Percentiles rank a stretch among this genome's conserved stretches.
phyloP scores from a whole-genome alignment of 75 land plant species.

The Pinus albicaulis region DNA sequence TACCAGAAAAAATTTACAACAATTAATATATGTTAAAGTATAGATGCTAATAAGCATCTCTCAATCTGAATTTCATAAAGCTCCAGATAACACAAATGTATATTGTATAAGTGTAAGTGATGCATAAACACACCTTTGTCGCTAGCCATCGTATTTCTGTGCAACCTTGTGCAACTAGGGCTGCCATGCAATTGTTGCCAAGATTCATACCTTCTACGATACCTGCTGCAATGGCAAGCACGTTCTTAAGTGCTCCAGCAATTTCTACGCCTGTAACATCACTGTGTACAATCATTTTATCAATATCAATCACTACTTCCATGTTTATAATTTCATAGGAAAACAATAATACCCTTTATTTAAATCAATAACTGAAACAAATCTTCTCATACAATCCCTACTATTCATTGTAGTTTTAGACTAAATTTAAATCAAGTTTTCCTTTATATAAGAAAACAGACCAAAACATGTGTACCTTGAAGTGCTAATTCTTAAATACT shows the following conservation, averaged over 20 bases:
- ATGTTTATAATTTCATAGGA: not conserved
- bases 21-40: too few relatives aligned
- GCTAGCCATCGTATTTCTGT: slow-evolving; percentile 94
- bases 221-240: slow-evolving; percentile 96
- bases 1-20: too few relatives aligned
- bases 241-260: slow-evolving; percentile 95
- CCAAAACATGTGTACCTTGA: slow-evolving; percentile 45
- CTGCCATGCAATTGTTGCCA: slow-evolving; percentile 96
- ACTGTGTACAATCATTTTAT: slow-evolving; percentile 24
- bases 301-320: not conserved
- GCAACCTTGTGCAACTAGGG: slow-evolving; percentile 94
- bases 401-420: too few relatives aligned
- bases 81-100: too few relatives aligned
- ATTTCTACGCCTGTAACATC: slow-evolving; percentile 97
- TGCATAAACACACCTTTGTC: slow-evolving; percentile 54
- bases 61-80: too few relatives aligned
- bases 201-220: slow-evolving; percentile 95
- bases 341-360: not conserved
- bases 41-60: too few relatives aligned
- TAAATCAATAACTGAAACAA: not conserved
- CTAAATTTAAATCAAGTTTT: not conserved
- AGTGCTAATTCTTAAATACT: slow-evolving; percentile 75
- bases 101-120: too few relatives aligned
- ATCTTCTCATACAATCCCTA: too few relatives aligned
- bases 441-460: not conserved